A percentile compares a stretch with the other conserved stretches of the same genome.
These are phyloP conservation scores for Leccinum aurantiacum DNA, from an alignment of 768 basidiomycete genomes.

Conservation along the genomic window DNA sequence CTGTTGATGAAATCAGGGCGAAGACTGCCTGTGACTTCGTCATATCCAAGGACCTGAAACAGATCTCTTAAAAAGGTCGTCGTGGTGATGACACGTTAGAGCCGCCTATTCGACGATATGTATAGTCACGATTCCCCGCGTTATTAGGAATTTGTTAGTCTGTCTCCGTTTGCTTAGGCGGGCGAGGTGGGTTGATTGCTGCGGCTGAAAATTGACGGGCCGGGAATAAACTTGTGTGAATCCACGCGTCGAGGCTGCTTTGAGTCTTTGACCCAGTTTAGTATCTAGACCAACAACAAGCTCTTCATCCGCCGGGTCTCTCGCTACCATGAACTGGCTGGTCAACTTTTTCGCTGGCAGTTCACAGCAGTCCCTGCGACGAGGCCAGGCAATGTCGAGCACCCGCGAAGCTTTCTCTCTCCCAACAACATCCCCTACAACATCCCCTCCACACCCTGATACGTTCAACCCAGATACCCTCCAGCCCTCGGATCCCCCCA, in stretches of 20 bases:
- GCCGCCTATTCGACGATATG: conserved; percentile 1
- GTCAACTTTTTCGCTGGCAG: conserved; percentile 61
- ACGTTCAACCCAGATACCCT: conserved; percentile 58
- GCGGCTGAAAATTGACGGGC: conserved; percentile 17
- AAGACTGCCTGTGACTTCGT: conserved; percentile 83
- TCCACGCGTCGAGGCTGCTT: conserved; percentile 1
- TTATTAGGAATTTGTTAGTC: background rate
- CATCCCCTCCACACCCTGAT: conserved; percentile 52
- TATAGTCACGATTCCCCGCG: background rate
- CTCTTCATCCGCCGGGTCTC: conserved; percentile 1
- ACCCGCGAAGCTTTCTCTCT: conserved; percentile 90
- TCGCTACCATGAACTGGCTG: conserved; percentile 66
- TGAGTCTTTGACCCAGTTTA: conserved; percentile 10
- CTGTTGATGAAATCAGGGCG: conserved; percentile 73
- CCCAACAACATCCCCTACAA: conserved; percentile 67
- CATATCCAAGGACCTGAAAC: conserved; percentile 50
- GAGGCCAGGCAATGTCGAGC: conserved; percentile 67
- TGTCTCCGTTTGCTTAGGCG: background rate
- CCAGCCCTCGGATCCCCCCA: conserved; percentile 48
- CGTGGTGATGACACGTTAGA: background rate
- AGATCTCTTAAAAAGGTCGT: conserved; percentile 12
- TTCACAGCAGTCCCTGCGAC: conserved; percentile 47
- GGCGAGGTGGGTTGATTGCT: conserved; percentile 11
- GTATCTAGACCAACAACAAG: conserved; percentile 8
- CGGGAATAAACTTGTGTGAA: conserved; percentile 2